phyloP scores from a whole-genome alignment of 1,284 basidiomycete species.

The Ceratobasidium sp. region DNA sequence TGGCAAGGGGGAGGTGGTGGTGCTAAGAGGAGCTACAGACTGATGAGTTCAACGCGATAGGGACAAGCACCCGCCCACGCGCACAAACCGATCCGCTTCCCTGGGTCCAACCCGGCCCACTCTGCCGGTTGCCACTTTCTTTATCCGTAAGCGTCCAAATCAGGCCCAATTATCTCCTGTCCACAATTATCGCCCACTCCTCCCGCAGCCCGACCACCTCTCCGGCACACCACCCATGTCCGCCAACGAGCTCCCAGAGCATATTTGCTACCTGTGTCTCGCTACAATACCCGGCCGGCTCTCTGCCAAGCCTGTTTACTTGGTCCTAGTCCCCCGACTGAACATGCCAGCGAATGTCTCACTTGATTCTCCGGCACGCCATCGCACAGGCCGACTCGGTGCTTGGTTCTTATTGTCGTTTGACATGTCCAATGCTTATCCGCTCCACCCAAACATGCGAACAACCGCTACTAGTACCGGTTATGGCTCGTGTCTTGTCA shows the following conservation, averaged over 20 bases:
- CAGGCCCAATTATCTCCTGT: constrained; percentile 18
- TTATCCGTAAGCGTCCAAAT: background rate
- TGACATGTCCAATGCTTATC: constrained; percentile 16
- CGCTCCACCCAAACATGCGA: constrained; percentile 9
- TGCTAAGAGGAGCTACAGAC: background rate
- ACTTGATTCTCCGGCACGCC: background rate
- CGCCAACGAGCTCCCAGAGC: too few species aligned
- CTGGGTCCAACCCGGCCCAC: constrained; percentile 19
- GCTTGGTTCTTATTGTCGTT: background rate
- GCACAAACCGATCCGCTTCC: constrained; percentile 6
- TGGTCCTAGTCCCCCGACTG: background rate
- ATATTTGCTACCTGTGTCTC: too few species aligned
- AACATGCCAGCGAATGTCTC: background rate
- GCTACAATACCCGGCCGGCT: background rate
- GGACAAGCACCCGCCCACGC: constrained; percentile 25
- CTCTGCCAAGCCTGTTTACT: background rate
- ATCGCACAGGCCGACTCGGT: background rate
- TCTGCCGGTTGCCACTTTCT: constrained; percentile 6
- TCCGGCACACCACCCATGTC: background rate
- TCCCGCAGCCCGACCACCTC: background rate
- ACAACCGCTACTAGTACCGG: too few species aligned
- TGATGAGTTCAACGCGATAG: background rate
- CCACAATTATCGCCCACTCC: background rate
- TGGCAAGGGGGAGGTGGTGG: constrained; percentile 3
- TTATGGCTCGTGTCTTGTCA: constrained; percentile 14